Evolutionary conservation across 345 rosid species (phyloP).

Genomic region (Fremontodendron californicum): DNA sequence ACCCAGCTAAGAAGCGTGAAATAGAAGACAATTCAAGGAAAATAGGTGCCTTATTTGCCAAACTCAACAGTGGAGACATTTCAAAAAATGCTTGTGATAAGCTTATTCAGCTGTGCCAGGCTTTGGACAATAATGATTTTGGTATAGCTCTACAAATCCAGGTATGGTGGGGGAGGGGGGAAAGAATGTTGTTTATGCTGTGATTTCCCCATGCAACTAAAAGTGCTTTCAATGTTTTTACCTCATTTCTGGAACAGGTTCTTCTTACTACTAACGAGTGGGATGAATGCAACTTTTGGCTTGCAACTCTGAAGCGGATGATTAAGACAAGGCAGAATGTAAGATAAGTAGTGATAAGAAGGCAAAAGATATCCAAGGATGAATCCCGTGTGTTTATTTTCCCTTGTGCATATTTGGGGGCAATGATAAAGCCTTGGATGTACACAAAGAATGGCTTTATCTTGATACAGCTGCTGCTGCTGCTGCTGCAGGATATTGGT

Average conservation of each 20-base stretch:
- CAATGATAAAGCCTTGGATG: constrained; percentile 12
- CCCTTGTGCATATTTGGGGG: no score
- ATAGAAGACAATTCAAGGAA: constrained; percentile 94
- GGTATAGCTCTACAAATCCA: constrained; percentile 87
- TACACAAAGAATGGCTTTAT: constrained; percentile 24
- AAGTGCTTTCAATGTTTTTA: not conserved
- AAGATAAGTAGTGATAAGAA: constrained; percentile 44
- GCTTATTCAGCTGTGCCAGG: constrained; percentile 87
- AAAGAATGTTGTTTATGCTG: not conserved
- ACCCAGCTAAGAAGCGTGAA: constrained; percentile 84
- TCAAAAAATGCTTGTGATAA: constrained; percentile 90
- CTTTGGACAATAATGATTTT: constrained; percentile 78
- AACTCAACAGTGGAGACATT: constrained; percentile 89
- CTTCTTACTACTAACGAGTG: constrained; percentile 95
- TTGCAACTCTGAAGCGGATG: constrained; percentile 89
- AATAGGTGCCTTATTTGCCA: constrained; percentile 88
- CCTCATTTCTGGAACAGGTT: constrained; percentile 43
- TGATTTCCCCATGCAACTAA: not conserved
- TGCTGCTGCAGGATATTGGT: constrained; percentile 21
- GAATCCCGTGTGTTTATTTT: constrained; percentile 6
- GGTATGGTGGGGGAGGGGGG: constrained; percentile 48
- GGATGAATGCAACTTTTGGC: constrained; percentile 99
- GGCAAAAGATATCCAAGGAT: not conserved
- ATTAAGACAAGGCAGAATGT: constrained; percentile 82
- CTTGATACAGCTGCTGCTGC: no score